These are phyloP conservation scores for Fusarium pseudocircinatum DNA, from an alignment of 2,329 filamentous ascomycete genomes.

Conservation along the genomic window DNA sequence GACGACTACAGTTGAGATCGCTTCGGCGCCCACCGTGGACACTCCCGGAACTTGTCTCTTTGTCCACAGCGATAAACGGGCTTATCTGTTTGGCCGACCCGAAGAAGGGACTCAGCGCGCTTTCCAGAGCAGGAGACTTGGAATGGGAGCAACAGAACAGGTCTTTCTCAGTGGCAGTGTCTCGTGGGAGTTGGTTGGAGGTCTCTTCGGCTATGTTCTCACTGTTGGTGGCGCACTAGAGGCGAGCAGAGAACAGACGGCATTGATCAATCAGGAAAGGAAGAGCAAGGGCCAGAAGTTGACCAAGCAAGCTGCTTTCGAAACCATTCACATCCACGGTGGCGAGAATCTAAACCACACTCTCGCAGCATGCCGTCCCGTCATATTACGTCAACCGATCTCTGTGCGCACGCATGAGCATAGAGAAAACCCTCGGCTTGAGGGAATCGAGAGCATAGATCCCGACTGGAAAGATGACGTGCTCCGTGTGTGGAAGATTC, in stretches of 20 bases:
- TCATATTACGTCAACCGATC: conserved; percentile 86
- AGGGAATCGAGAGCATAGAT: conserved; percentile 42
- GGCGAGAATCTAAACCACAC: conserved; percentile 82
- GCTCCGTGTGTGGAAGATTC: conserved; percentile 86
- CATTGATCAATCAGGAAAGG: conserved; percentile 53
- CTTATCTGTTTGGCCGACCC: conserved; percentile 86
- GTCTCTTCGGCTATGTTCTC: conserved; percentile 84
- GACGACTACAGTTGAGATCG: conserved; percentile 77
- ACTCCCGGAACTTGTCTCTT: conserved; percentile 82
- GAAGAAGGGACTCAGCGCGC: conserved; percentile 87
- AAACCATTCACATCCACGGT: conserved; percentile 75
- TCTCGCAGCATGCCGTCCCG: conserved; percentile 83
- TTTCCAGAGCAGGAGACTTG: conserved; percentile 72
- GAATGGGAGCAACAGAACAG: conserved; percentile 73
- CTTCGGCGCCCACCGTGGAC: conserved; percentile 87
- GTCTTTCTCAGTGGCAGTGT: conserved; percentile 84
- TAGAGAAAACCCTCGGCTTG: conserved; percentile 52
- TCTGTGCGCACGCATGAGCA: conserved; percentile 78
- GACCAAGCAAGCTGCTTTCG: conserved; percentile 35
- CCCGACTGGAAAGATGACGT: conserved; percentile 81
- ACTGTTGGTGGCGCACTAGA: conserved; percentile 78
- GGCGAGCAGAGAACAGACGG: conserved; percentile 54
- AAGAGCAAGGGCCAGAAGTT: conserved; percentile 51
- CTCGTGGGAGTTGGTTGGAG: conserved; percentile 80
- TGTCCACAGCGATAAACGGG: conserved; percentile 81